These are phyloP conservation scores for Penicillium hesseltinei DNA, from an alignment of 2,329 filamentous ascomycete genomes.

Conservation along the genomic window DNA sequence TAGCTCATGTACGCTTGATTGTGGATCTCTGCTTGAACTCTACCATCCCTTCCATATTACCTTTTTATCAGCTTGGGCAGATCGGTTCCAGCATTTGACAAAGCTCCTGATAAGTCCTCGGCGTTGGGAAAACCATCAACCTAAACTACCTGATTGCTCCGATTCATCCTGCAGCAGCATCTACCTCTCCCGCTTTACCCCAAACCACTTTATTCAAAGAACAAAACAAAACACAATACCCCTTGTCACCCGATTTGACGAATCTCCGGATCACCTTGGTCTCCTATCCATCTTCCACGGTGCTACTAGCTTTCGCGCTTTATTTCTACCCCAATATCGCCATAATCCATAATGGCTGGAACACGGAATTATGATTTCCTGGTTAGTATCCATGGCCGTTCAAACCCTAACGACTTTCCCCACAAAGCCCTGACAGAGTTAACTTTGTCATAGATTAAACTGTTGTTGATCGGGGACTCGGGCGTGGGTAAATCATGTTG, in stretches of 20 bases:
- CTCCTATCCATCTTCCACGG: background rate
- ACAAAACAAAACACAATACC: background rate
- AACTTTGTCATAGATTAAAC: slow-evolving; percentile 70
- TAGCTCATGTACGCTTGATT: slow-evolving; percentile 1
- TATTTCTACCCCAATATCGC: slow-evolving; percentile 8
- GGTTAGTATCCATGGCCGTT: slow-evolving; percentile 55
- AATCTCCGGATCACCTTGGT: background rate
- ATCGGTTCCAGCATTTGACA: background rate
- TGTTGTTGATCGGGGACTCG: slow-evolving; percentile 93
- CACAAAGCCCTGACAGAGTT: background rate
- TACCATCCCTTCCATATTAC: background rate
- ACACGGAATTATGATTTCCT: slow-evolving; percentile 99
- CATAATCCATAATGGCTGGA: slow-evolving; percentile 68
- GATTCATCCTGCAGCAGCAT: background rate
- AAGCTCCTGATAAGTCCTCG: slow-evolving; percentile 5
- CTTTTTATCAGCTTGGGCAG: background rate
- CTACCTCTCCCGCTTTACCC: background rate
- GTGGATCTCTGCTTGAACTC: background rate
- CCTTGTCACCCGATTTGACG: background rate
- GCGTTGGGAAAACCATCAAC: slow-evolving; percentile 1
- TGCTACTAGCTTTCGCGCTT: slow-evolving; percentile 2
- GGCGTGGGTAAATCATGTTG: slow-evolving; percentile 98
- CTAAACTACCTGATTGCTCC: slow-evolving; percentile 2
- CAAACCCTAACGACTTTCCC: background rate
- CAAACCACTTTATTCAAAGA: background rate